Base-by-base conservation (phyloP, 2,329 filamentous ascomycete species). In the Botrytis fabae region DNA sequence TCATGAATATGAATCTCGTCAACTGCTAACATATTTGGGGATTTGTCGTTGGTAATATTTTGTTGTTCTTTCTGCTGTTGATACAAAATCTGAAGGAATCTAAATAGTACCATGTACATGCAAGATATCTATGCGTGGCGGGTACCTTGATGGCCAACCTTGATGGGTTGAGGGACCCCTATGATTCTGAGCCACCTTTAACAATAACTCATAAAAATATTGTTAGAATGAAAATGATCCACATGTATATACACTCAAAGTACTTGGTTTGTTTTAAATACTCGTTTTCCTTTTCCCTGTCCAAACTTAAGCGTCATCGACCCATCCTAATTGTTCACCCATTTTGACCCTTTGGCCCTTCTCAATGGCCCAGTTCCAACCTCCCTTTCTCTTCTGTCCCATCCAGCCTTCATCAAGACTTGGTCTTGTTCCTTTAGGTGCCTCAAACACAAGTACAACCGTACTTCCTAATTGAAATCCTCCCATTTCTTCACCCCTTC, bases 381-480 rank as follows among this genome's bases (percentile, higher is more conserved):
- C 94, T 22, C 87, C 89, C 73, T 86, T 88, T 71, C 87, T 84
- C 32, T 84, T 85, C 46, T 84, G 84, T 12, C 82, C 83, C 73
- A 85, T 85, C 81, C 88, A 90, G 1, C 90, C 88, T 71, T 89
- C 86, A 77, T 91, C 89, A 60, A 90, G 85, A 76, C 84, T 87
- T 69, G 86, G 85, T 62, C 86, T 81, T 42, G 83, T 79, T 22
- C 89, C 89, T 78, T 91, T 89, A 0, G 96, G 96, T 20, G 96
- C 96, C 83, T 99, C 97, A 80, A 99, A 99, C 0, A 99, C 94
- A 70, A 99, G 85, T 57, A 99, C 96, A 77, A 99, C 91, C 1
- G 95, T 97, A 81, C 94, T 97, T 32, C 96, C 96, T 5, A 99
- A 86, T 84, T 97, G 94, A 84, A 99, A 99, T 0, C 96, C 97